These are phyloP conservation scores for Neurospora sp. DNA, from an alignment of 2,329 filamentous ascomycete genomes.

Conservation along the genomic window DNA sequence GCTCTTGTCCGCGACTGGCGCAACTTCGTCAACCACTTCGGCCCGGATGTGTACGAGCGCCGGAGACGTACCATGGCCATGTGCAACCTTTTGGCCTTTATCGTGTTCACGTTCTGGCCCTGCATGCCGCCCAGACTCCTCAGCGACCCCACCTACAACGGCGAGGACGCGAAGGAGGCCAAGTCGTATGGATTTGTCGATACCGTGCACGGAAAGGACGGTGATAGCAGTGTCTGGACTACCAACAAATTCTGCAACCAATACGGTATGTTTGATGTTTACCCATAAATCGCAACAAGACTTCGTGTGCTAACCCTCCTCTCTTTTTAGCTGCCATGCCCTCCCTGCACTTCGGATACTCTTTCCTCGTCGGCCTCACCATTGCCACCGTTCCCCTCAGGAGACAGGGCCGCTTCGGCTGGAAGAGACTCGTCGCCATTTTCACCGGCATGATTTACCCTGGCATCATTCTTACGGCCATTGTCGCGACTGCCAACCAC, in stretches of 20 bases:
- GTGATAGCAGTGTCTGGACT: slow-evolving; percentile 60
- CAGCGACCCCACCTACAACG: slow-evolving; percentile 44
- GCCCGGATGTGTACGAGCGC: slow-evolving; percentile 41
- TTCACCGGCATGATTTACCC: slow-evolving; percentile 53
- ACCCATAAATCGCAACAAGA: neutral
- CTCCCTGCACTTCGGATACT: slow-evolving; percentile 66
- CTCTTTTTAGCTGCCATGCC: slow-evolving; percentile 54
- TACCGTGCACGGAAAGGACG: slow-evolving; percentile 43
- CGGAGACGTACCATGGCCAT: slow-evolving; percentile 51
- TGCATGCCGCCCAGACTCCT: slow-evolving; percentile 54
- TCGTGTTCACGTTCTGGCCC: slow-evolving; percentile 52
- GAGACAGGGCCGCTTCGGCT: slow-evolving; percentile 39
- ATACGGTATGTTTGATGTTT: slow-evolving; percentile 41
- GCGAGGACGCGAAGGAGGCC: slow-evolving; percentile 44
- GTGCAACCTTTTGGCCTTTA: slow-evolving; percentile 50
- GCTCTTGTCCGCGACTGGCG: slow-evolving; percentile 29
- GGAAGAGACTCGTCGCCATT: slow-evolving; percentile 36
- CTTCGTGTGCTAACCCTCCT: neutral
- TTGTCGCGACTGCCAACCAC: slow-evolving; percentile 64
- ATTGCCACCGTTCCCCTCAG: slow-evolving; percentile 55
- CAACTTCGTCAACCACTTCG: slow-evolving; percentile 28
- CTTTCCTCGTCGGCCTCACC: slow-evolving; percentile 61
- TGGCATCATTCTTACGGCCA: slow-evolving; percentile 52
- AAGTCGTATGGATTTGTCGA: slow-evolving; percentile 53
- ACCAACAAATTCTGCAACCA: slow-evolving; percentile 67